Percentiles rank a stretch among this genome's conserved stretches.
These are phyloP conservation scores for Clitopilus hobsonii DNA, from an alignment of 768 basidiomycete genomes.

Conservation along the genomic window DNA sequence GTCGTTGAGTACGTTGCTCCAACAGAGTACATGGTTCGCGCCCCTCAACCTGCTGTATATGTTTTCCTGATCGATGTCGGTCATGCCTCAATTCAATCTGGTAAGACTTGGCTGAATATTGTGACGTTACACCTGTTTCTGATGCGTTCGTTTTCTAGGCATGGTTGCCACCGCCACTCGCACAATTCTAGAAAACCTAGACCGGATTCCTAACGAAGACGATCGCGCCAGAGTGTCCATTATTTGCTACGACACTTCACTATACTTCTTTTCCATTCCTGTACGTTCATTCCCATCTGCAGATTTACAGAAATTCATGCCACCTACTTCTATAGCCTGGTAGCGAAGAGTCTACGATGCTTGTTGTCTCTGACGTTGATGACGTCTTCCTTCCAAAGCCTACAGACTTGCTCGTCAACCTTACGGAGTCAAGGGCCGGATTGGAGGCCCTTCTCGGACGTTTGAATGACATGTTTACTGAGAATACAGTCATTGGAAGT, in stretches of 20 bases:
- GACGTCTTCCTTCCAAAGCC: constrained; percentile 98
- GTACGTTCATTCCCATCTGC: constrained; percentile 35
- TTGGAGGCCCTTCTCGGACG: constrained; percentile 79
- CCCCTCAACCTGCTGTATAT: constrained; percentile 96
- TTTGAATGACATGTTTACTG: constrained; percentile 96
- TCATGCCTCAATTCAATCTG: constrained; percentile 85
- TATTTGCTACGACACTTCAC: constrained; percentile 84
- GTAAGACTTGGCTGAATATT: constrained; percentile 31
- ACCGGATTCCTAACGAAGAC: constrained; percentile 94
- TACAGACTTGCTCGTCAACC: constrained; percentile 91
- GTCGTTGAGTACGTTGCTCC: constrained; percentile 98
- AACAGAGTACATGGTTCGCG: constrained; percentile 98
- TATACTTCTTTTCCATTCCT: constrained; percentile 96
- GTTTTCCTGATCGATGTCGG: constrained; percentile 97
- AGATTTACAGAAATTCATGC: background rate
- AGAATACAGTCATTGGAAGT: constrained; percentile 89
- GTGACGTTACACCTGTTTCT: no score
- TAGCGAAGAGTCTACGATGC: constrained; percentile 80
- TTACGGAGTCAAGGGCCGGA: constrained; percentile 75
- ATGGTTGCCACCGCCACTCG: constrained; percentile 99
- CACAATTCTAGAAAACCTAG: constrained; percentile 92
- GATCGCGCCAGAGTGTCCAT: constrained; percentile 88
- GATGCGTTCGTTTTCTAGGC: no score
- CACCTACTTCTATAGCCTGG: constrained; percentile 43
- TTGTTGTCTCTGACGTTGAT: constrained; percentile 95